Base-by-base conservation (phyloP, 2,329 filamentous ascomycete species). In the Pestalotiopsis sp. region DNA sequence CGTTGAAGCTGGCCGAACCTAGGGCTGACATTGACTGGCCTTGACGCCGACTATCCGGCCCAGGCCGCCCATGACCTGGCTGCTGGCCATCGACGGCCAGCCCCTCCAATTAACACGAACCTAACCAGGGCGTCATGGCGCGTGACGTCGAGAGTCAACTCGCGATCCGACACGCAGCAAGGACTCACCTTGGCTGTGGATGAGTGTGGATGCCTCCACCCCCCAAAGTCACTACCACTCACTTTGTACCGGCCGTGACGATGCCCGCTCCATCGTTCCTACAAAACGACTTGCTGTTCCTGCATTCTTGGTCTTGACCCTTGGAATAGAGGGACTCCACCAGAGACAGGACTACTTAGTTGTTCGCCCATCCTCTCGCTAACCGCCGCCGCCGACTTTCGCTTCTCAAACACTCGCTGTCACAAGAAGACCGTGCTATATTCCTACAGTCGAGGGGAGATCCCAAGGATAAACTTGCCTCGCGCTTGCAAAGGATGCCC, bases 401-500 rank as follows among this genome's bases (percentile, higher is more conserved):
- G 59, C 59, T 62, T 14, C 9, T 36, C 31, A 12, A 20, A 62
- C 59, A 62, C 3, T 62, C 59, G 59, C 38, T 62, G n/a, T n/a
- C 39, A 49, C 17, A 12, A 27, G n/a, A 45, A 49, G 20, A 64
- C 4, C 49, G 27, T 12, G 25, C 17, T 20, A n/a, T 7, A n/a
- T 20, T 14, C n/a, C 60, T 39, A 38, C 41, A 39, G 3, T 11
- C 27, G 23, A 23, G 13, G 23, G 38, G 14, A 56, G n/a, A 27
- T n/a, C 1, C 36, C 63, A 20, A 20, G 45, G 63, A 56, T 20
- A 20, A 57, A 66, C 38, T 45, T 23, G 20, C 27, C 20, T 13
- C 9, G 14, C 38, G 20, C 23, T 64, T 17, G 14, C 27, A 38
- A 52, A 64, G 36, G 72, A 92, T 92, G 90, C 87, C 90, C 69